Conservation (phyloP, 495 filamentous ascomycete genomes). For the Penicillium manginii region DNA sequence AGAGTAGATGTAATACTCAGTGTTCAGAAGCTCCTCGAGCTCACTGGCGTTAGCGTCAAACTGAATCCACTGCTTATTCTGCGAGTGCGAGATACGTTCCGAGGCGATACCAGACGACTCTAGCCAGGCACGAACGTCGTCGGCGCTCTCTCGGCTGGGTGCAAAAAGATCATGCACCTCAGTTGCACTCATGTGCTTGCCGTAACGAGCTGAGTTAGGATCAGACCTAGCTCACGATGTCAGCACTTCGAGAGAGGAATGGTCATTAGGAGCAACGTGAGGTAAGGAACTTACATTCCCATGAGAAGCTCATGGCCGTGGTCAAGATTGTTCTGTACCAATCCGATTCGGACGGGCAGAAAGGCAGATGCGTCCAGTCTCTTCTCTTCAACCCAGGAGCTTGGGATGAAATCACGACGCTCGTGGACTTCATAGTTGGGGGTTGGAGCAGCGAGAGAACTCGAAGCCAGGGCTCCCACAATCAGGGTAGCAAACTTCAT, state of each 20-base stretch:
- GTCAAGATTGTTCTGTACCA: constrained; percentile 58
- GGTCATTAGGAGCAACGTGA: background rate
- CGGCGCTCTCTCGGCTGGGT: constrained; percentile 43
- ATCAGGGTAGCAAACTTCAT: constrained; percentile 41
- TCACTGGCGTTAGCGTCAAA: constrained; percentile 57
- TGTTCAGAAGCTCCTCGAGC: constrained; percentile 58
- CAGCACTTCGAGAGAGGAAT: background rate
- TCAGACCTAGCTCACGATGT: constrained; percentile 30
- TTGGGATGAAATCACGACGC: constrained; percentile 39
- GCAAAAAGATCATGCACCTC: constrained; percentile 58
- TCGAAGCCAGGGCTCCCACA: constrained; percentile 30
- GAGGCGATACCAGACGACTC: constrained; percentile 49
- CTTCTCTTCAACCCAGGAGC: constrained; percentile 36
- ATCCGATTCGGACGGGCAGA: constrained; percentile 59
- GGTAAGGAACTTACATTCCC: constrained; percentile 44
- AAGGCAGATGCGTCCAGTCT: constrained; percentile 34
- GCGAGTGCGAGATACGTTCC: constrained; percentile 48
- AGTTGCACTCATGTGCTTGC: constrained; percentile 48
- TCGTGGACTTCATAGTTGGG: constrained; percentile 44
- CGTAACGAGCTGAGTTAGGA: constrained; percentile 54
- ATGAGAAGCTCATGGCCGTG: constrained; percentile 57
- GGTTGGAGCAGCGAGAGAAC: constrained; percentile 34
- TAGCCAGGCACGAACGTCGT: constrained; percentile 54
- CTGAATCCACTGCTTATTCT: constrained; percentile 56
- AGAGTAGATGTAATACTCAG: constrained; percentile 61